Base-by-base conservation (phyloP, 2,329 filamentous ascomycete genomes). In the Knufia fluminis region DNA sequence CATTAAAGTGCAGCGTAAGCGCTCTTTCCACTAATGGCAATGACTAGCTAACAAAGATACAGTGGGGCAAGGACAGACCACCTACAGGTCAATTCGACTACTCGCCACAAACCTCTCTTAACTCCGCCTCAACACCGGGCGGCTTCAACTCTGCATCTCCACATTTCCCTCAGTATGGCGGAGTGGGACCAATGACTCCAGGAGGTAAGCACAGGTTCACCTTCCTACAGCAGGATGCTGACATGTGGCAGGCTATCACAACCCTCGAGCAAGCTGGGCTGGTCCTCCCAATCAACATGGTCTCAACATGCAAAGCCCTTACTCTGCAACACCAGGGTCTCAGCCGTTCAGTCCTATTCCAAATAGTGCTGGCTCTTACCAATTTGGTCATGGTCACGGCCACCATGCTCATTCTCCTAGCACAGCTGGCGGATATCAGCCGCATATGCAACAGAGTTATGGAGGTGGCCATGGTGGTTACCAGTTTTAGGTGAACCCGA, bases 31-130 rank as follows among this genome's bases (percentile, higher is more conserved):
- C 36, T 43, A 43, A 32, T 7, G 38, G 39, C 14, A 48, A n/a
- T 49, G 52, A 51, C 57, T 57, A 53, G 50, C 61, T 61, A 71
- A 62, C 53, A 58, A 58, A 44, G 54, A 58, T 33, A 12, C 64
- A 97, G 91, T 98, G 92, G 92, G 92, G 92, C 66, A 98, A 98
- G 73, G 92, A 98, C 71, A 94, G 95, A 72, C 89, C 90, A 47
- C 88, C 92, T 23, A 89, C 81, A 61, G 79, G 82, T 59, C 77
- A 85, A 62, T 85, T 84, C 59, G 94, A 95, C 61, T 91, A 86
- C 65, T 82, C 85, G 60, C 84, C 90, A 48, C 86, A 90, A 65
- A 86, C 82, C 61, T 83, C 77, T 60, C 82, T 81, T 69, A 82
- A 76, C 59, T 80, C 78, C 47, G 83, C 77, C 60, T 82, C 80